Percentiles rank a stretch among this genome's conserved stretches.
phyloP scores from a whole-genome alignment of 768 basidiomycete genomes.

The Naematelia encephala region DNA sequence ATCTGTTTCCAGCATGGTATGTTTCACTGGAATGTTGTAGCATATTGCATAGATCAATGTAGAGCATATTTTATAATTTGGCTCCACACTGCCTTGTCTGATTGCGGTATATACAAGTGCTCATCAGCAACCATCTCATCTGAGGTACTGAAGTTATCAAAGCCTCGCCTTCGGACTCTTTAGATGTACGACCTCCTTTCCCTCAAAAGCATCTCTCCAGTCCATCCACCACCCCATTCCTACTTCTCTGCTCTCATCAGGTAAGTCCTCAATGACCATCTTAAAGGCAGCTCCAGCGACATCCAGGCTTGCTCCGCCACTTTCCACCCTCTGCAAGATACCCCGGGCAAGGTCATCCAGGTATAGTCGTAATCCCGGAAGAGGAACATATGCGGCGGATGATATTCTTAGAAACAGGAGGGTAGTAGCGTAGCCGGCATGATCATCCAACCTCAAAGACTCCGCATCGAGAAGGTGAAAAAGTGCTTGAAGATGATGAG shows the following conservation, averaged over 20 bases:
- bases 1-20: no score
- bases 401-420: not conserved
- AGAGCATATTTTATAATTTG: no score
- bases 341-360: not conserved
- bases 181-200: no score
- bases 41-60: not conserved
- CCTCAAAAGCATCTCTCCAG: not conserved
- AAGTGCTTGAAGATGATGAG: not conserved
- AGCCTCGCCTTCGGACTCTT: no score
- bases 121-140: no score
- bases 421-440: not conserved
- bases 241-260: slow-evolving; percentile 1
- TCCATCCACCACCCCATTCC: slow-evolving; percentile 7
- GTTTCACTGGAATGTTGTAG: no score
- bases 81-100: no score
- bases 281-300: not conserved
- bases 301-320: not conserved
- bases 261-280: not conserved
- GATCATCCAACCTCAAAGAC: not conserved
- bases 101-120: no score
- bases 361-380: not conserved
- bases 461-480: slow-evolving; percentile 1
- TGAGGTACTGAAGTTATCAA: no score
- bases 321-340: not conserved
- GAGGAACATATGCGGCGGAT: not conserved